Evolutionary conservation across 2,329 filamentous ascomycete genomes (phyloP), one percentile per base, ranked within the genome.

Genomic region (Cercospora zeina): DNA sequence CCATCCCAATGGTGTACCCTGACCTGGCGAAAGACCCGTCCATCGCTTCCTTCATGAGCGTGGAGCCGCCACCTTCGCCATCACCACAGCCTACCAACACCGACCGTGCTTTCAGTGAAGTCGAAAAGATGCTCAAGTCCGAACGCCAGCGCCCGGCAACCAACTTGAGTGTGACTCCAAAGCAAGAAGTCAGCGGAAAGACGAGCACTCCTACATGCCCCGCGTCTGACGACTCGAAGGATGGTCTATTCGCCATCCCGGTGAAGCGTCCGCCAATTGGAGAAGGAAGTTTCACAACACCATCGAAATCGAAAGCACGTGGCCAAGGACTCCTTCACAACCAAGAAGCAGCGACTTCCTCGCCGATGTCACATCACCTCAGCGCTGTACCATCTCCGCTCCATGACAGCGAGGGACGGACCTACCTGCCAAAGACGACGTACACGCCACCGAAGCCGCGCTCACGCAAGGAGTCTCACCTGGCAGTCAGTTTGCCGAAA

Each of bases 301-400:
- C 56, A 27, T 51, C 31, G 13, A 9, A 14, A 21, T 21, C 16
- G 14, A 49, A 31, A n/a, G 55, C 37, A 10, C 13, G 8, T 16
- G 13, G 16, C 16, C 56, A 51, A 42, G 9, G 34, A 16, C n/a
- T 19, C 16, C 39, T 45, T 19, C 5, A 33, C 49, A 49, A 19
- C 21, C 39, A 27, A 21, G 30, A 56, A 39, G n/a, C 16, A 19
- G 19, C 24, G 19, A 34, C 14, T 34, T 16, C 34, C 47, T 69
- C 67, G 33, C 68, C 68, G n/a, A 58, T 64, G 42, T 63, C 54
- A 57, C 62, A 64, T 36, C 63, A 70, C 50, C 67, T 65, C 3
- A 73, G 72, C 56, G 71, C 71, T 1, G 63, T 69, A 57, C 72
- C 72, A 5, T 71, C 68, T 2, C 72, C 72, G 11, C 62, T 74